Conservation (phyloP, 345 rosid species). For the Odontarrhena argentea region DNA sequence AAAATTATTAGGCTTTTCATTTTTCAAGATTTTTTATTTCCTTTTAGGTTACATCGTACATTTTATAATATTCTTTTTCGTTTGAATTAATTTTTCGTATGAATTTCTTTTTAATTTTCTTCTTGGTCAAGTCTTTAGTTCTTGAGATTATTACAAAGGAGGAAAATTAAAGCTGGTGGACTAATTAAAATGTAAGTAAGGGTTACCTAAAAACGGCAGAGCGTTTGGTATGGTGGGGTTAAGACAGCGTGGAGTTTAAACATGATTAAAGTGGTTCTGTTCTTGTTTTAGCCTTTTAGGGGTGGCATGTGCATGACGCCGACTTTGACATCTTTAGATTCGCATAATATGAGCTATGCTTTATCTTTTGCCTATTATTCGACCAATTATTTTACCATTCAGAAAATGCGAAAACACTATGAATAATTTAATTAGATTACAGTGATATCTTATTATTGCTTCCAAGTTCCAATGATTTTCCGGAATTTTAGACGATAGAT, state of each 20-base stretch:
- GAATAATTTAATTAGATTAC: neutral
- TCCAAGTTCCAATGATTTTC: constrained; percentile 26
- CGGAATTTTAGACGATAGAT: neutral
- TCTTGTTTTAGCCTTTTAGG: no score
- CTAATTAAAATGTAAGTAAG: neutral
- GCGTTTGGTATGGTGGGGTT: neutral
- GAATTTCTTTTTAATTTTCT: neutral
- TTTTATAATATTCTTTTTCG: neutral
- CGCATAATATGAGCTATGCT: constrained; percentile 21
- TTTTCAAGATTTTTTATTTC: neutral
- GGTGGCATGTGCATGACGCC: constrained; percentile 37
- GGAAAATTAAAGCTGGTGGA: neutral
- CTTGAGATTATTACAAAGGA: no score
- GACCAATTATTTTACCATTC: neutral
- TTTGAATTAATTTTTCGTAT: neutral
- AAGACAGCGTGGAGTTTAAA: constrained; percentile 7
- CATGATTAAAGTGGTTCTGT: neutral
- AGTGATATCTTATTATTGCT: constrained; percentile 4
- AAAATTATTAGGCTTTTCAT: neutral
- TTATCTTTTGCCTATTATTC: neutral
- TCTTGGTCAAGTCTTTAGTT: no score
- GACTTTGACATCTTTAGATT: constrained; percentile 27
- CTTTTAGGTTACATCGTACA: constrained; percentile 8
- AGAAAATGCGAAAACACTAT: neutral
- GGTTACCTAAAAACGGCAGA: neutral